These are phyloP conservation scores for Astrephomene gubernaculifera DNA, from an alignment of 139 green algal species.

Conservation along the genomic window DNA sequence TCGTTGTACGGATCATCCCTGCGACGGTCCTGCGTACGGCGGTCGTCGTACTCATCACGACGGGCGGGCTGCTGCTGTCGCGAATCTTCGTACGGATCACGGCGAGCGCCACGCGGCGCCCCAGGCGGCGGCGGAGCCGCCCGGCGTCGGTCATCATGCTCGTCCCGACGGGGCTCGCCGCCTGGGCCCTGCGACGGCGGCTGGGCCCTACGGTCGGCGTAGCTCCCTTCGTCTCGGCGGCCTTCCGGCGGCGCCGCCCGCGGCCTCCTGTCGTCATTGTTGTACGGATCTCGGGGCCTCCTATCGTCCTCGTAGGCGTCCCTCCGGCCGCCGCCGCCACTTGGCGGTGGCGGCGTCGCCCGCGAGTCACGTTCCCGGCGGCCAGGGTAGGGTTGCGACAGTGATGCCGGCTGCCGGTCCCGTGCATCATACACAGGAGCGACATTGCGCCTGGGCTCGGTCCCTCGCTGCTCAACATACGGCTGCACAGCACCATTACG, in stretches of 20 bases:
- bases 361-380: no score
- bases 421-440: background rate
- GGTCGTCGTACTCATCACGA: background rate
- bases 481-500: no score
- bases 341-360: no score
- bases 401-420: background rate
- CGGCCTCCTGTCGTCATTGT: background rate
- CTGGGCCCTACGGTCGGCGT: background rate
- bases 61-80: background rate
- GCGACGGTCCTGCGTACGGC: background rate
- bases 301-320: no score
- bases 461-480: no score
- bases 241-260: background rate
- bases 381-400: background rate
- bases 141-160: background rate
- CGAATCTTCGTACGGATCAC: background rate
- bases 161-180: background rate
- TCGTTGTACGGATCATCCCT: background rate
- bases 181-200: background rate
- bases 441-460: no score
- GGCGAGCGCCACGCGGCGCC: background rate
- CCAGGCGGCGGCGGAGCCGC: background rate
- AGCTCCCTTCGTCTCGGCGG: background rate
- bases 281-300: background rate
- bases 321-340: no score